Percentiles rank a stretch among this genome's conserved stretches.
phyloP scores from a whole-genome alignment of 2,329 filamentous ascomycete species.

The Stemphylium beticola region DNA sequence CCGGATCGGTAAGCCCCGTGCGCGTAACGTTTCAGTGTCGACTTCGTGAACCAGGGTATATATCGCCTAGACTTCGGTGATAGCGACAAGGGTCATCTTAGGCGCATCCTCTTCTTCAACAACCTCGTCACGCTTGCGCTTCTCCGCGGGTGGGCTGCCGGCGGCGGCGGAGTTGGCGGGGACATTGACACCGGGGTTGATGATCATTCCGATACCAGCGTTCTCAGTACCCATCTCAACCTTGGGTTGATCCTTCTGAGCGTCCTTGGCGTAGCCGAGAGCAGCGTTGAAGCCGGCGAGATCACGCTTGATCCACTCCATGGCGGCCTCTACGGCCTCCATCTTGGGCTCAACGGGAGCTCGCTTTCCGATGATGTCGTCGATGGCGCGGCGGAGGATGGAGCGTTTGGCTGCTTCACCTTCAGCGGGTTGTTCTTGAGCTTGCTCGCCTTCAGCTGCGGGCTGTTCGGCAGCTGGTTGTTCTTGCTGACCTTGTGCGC shows the following conservation, averaged over 20 bases:
- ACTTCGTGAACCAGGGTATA: slow-evolving; percentile 3
- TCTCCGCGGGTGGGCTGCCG: slow-evolving; percentile 24
- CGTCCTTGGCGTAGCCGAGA: slow-evolving; percentile 55
- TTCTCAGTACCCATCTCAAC: slow-evolving; percentile 57
- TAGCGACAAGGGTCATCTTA: slow-evolving; percentile 50
- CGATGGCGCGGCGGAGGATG: slow-evolving; percentile 36
- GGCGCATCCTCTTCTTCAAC: slow-evolving; percentile 40
- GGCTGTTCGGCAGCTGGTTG: slow-evolving; percentile 15
- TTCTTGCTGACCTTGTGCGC: slow-evolving; percentile 21
- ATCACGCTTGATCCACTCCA: slow-evolving; percentile 55
- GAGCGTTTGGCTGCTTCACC: slow-evolving; percentile 36
- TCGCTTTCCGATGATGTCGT: slow-evolving; percentile 37
- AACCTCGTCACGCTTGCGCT: slow-evolving; percentile 38
- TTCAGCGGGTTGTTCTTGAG: slow-evolving; percentile 31
- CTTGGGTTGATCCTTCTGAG: slow-evolving; percentile 56
- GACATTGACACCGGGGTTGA: slow-evolving; percentile 49
- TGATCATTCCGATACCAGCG: slow-evolving; percentile 50
- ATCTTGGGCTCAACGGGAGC: slow-evolving; percentile 31
- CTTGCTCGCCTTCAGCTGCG: slow-evolving; percentile 13
- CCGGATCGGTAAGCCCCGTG: neutral
- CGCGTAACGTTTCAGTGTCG: neutral
- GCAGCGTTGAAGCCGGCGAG: slow-evolving; percentile 57
- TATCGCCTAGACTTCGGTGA: slow-evolving; percentile 44
- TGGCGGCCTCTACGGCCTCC: slow-evolving; percentile 42
- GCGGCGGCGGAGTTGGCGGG: slow-evolving; percentile 47